A percentile compares a stretch with the other conserved stretches of the same genome.
Conservation (phyloP, 2,329 filamentous ascomycete genomes). For the Nothopassalora personata region DNA sequence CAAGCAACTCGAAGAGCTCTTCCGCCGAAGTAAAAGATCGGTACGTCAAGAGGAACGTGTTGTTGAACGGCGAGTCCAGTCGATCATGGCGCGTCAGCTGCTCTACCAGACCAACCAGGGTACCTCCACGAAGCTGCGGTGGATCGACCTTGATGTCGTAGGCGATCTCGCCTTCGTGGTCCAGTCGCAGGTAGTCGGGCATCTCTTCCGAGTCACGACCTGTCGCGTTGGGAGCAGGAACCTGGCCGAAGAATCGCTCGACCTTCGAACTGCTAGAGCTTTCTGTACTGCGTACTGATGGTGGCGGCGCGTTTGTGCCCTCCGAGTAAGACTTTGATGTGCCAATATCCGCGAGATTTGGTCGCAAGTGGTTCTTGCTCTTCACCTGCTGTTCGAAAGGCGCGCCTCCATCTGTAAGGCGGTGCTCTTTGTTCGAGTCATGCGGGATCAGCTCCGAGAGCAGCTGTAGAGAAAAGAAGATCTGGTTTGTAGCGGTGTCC, state of each 20-base stretch:
- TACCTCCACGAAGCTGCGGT: constrained; percentile 79
- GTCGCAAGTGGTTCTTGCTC: constrained; percentile 41
- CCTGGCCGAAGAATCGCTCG: constrained; percentile 49
- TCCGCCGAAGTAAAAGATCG: constrained; percentile 86
- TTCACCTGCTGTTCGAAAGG: constrained; percentile 27
- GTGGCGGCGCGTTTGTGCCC: constrained; percentile 36
- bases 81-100: constrained; percentile 95
- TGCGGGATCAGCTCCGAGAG: constrained; percentile 72
- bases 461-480: constrained; percentile 81
- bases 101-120: constrained; percentile 81
- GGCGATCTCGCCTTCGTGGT: constrained; percentile 81
- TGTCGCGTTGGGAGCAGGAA: constrained; percentile 43
- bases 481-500: constrained; percentile 79
- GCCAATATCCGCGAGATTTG: constrained; percentile 49
- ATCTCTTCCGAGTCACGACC: constrained; percentile 62
- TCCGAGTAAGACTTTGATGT: constrained; percentile 64
- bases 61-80: constrained; percentile 91
- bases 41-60: constrained; percentile 95
- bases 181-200: constrained; percentile 77
- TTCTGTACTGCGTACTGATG: constrained; percentile 14
- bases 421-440: constrained; percentile 34
- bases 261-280: constrained; percentile 43
- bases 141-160: constrained; percentile 79
- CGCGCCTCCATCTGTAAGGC: constrained; percentile 33
- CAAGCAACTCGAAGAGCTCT: constrained; percentile 87